phyloP scores from a whole-genome alignment of 495 filamentous ascomycete species.

The Penicillium steckii region DNA sequence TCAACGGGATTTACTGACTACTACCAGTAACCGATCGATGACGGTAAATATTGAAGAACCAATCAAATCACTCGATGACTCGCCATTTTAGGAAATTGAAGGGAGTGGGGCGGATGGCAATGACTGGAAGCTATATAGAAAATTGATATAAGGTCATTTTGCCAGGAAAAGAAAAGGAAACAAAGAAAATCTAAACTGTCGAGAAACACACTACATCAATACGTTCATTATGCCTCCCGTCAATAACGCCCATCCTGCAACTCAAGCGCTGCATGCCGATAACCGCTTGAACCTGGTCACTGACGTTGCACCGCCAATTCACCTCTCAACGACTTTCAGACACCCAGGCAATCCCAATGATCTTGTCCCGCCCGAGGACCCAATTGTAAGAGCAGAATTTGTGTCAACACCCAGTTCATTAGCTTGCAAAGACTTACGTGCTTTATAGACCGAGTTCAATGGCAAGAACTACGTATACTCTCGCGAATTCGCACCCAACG shows the following conservation, averaged over 20 bases:
- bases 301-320: slow-evolving; percentile 78
- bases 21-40: background rate
- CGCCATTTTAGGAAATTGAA: slow-evolving; percentile 26
- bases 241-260: slow-evolving; percentile 16
- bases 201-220: too few species aligned
- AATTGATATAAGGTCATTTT: too few species aligned
- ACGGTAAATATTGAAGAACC: background rate
- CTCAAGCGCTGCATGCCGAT: slow-evolving; percentile 65
- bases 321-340: slow-evolving; percentile 80
- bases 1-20: background rate
- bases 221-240: slow-evolving; percentile 17
- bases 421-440: background rate
- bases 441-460: slow-evolving; percentile 24
- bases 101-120: slow-evolving; percentile 20
- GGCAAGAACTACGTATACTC: slow-evolving; percentile 63
- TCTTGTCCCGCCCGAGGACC: slow-evolving; percentile 43
- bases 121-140: too few species aligned
- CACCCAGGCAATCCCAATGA: slow-evolving; percentile 65
- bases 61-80: background rate
- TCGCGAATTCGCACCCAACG: slow-evolving; percentile 67
- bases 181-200: background rate
- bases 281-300: slow-evolving; percentile 64
- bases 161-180: too few species aligned
- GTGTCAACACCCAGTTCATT: background rate
- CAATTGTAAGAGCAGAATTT: slow-evolving; percentile 15